Percentiles rank a stretch among this genome's conserved stretches.
These are phyloP conservation scores for Populus ilicifolia DNA, from an alignment of 345 rosid species.

Conservation along the genomic window DNA sequence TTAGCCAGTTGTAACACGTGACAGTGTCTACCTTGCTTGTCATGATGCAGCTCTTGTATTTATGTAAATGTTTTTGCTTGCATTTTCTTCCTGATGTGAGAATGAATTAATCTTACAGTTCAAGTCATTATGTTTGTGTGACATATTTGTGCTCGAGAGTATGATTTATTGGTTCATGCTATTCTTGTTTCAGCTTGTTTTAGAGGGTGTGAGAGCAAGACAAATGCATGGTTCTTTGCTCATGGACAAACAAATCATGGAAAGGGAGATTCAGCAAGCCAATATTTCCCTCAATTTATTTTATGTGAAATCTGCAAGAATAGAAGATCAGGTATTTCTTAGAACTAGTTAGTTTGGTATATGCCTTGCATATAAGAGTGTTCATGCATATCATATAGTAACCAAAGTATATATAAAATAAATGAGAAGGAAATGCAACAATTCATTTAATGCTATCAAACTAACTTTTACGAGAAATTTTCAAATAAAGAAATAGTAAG, in stretches of 20 bases:
- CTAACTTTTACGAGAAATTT: no score
- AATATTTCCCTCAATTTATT: slow-evolving; percentile 59
- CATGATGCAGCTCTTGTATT: not conserved
- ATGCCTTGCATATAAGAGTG: not conserved
- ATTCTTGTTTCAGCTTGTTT: slow-evolving; percentile 59
- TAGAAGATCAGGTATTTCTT: slow-evolving; percentile 79
- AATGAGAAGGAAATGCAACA: no score
- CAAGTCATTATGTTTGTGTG: not conserved
- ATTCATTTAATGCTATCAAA: no score
- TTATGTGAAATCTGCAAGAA: slow-evolving; percentile 58
- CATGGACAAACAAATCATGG: slow-evolving; percentile 57
- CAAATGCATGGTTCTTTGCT: slow-evolving; percentile 62
- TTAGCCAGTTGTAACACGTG: not conserved
- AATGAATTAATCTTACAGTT: not conserved
- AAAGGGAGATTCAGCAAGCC: slow-evolving; percentile 69
- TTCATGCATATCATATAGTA: no score
- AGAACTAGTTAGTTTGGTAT: not conserved
- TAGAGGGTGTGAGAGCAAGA: slow-evolving; percentile 75
- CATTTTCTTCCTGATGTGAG: not conserved
- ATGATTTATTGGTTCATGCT: slow-evolving; percentile 19
- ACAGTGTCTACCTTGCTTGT: not conserved
- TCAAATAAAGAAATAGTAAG: no score
- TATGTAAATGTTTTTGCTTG: not conserved
- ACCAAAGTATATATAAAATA: no score
- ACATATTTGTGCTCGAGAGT: not conserved